Evolutionary conservation across 192 early-diverging fungal species (phyloP), one percentile per base, ranked within the genome.

Genomic region (Phycomyces blakesleeanus): DNA sequence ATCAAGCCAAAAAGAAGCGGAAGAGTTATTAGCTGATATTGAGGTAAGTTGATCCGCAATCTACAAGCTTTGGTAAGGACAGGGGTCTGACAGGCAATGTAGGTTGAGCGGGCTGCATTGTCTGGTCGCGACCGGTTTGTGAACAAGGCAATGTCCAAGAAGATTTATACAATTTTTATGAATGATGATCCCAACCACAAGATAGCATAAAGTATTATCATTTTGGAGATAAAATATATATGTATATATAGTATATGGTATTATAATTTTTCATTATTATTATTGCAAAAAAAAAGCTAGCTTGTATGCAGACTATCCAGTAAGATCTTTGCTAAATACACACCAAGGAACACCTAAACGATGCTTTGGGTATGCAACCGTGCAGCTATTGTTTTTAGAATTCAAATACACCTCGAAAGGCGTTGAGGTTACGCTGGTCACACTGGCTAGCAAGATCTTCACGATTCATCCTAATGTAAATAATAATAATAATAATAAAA

Each of bases 341-440:
- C 29, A 34, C 29, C 29, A 34, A 34, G 29, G 29, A 7, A 34
- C 29, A 34, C 29, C 29, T 34, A 34, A 34, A 34, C 29, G 29
- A 7, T 2, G 7, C 3, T 7, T 34, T 34, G 29, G 29, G 7
- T 34, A 34, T 34, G 3, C 29, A 34, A 34, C n/a, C n/a, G n/a
- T n/a, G n/a, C n/a, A 34, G 29, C 29, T 34, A 18, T 3, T 14
- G 3, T 2, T 53, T 0, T 66, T 81, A 91, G 75, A 97, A 96
- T 52, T 92, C 93, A 76, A 96, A 97, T 57, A 92, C 86, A 40
- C 75, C 66, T 37, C 87, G 81, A 79, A 98, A 97, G 1, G 86
- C 85, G 41, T 84, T 78, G 61, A 98, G 65, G 65, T 97, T 86
- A 64, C 84, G 82, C 6, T 67, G 68, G 54, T 94, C 91, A 64